Conservation (phyloP, 176 grass and related monocot genomes). For the Microstegium vimineum region DNA sequence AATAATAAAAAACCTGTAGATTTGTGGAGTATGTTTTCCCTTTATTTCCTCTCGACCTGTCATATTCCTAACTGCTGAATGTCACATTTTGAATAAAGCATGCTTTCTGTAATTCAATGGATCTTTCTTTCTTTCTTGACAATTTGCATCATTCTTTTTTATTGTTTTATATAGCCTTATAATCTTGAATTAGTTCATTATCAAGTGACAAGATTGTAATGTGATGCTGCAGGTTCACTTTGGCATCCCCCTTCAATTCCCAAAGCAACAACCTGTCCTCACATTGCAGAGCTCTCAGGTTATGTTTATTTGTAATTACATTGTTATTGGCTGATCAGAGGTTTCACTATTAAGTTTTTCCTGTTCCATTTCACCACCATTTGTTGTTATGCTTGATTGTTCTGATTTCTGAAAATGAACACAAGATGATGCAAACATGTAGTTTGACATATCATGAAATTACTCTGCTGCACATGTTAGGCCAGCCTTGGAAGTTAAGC, state of each 20-base stretch:
- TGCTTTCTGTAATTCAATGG: neutral
- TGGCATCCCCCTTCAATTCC: conserved; percentile 47
- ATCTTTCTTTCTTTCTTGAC: neutral
- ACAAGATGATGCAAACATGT: neutral
- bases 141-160: neutral
- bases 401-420: neutral
- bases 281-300: no score
- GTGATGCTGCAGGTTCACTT: conserved; percentile 76
- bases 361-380: neutral
- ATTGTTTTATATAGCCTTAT: conserved; percentile 11
- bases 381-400: neutral
- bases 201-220: conserved; percentile 24
- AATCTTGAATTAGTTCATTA: neutral
- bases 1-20: neutral
- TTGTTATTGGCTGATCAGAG: neutral
- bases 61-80: neutral
- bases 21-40: neutral
- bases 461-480: neutral
- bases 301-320: conserved; percentile 14
- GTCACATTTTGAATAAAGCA: neutral
- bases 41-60: conserved; percentile 8
- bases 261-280: no score
- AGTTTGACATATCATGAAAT: neutral
- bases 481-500: neutral
- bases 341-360: neutral